These are phyloP conservation scores for Microcera coccophila DNA, from an alignment of 2,329 filamentous ascomycete species.

Conservation along the genomic window DNA sequence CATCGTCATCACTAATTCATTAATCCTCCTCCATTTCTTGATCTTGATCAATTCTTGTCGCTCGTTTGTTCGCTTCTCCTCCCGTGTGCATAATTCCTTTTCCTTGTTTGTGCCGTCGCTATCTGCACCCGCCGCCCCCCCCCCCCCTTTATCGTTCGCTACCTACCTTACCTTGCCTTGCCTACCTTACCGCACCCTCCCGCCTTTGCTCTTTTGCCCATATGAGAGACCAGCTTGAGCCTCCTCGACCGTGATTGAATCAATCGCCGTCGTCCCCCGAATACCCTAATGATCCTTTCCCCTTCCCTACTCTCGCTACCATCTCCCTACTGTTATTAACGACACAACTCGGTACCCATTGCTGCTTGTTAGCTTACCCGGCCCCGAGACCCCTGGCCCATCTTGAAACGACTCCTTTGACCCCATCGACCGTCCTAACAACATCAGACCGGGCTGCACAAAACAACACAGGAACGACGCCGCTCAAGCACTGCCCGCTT, in stretches of 20 bases:
- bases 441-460: slow-evolving; percentile 3
- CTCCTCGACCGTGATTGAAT: not conserved
- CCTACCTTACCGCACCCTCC: not conserved
- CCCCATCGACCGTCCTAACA: slow-evolving; percentile 24
- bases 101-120: not conserved
- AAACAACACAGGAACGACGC: not conserved
- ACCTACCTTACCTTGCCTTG: too few species aligned
- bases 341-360: too few species aligned
- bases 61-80: not conserved
- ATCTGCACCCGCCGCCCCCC: not conserved
- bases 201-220: not conserved
- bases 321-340: not conserved
- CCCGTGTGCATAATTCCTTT: not conserved
- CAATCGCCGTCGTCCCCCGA: not conserved
- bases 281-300: not conserved
- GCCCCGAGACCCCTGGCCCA: slow-evolving; percentile 20
- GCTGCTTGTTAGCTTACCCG: slow-evolving; percentile 4
- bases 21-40: slow-evolving; percentile 6
- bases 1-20: slow-evolving; percentile 16
- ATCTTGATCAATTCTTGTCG: too few species aligned
- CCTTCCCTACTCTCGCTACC: not conserved
- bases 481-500: not conserved
- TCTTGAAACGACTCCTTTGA: slow-evolving; percentile 26
- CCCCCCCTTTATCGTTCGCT: not conserved
- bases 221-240: not conserved